Evolutionary conservation across 2,329 filamentous ascomycete species (phyloP), one percentile per base, ranked within the genome.

Genomic region (Aspergillus ruber): DNA sequence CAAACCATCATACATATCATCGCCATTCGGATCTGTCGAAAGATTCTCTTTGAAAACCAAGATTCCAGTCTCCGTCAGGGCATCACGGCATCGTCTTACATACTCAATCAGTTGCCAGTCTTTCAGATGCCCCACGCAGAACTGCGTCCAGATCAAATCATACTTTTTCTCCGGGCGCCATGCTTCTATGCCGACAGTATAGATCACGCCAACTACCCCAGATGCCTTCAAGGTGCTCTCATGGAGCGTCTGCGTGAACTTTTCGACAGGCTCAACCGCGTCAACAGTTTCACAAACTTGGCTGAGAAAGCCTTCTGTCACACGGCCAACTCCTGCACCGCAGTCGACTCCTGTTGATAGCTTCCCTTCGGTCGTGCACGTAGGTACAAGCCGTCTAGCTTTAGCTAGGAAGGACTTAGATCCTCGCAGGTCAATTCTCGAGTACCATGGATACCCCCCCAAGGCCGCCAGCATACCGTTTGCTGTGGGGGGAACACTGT

Each of bases 71-170:
- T 66, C 46, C 42, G 65, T 57, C 51, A 85, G 58, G 0, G 73
- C 73, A 0, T 66, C 56, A 42, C 75, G 77, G 63, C 87, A 87
- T 21, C 80, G 74, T 47, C 70, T 57, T 13, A 96, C 68, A 59
- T 84, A 95, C 2, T 71, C 71, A 1, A 86, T 73, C 3, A 96
- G 64, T 64, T 94, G 82, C 6, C 68, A 69, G 62, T 95, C 89
- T 0, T 80, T 89, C 46, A 95, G 72, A 65, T 96, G 85, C 20
- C 88, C 86, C 6, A 91, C 68, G 66, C 90, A 96, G 90, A 90
- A 95, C 67, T 96, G 90, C 45, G 81, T 85, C 88, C 88, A 95
- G 51, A 96, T 82, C 41, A 95, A 66, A 63, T 90, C 85, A 67
- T 96, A 96, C 43, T 69, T 64, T 7, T 67, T 67, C 43, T 53